phyloP scores from a whole-genome alignment of 768 basidiomycete genomes.

The Auriscalpium orientale region DNA sequence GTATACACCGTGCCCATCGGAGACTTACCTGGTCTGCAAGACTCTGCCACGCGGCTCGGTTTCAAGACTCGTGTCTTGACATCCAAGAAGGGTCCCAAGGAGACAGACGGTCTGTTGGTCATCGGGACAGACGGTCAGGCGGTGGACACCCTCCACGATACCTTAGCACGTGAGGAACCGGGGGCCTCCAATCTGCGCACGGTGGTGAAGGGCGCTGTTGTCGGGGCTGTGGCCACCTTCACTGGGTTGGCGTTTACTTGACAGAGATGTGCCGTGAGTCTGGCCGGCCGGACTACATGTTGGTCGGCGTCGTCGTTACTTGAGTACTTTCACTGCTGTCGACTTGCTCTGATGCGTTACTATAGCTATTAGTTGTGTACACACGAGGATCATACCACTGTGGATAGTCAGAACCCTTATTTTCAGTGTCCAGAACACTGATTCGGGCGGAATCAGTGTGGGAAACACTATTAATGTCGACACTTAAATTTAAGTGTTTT shows the following conservation, averaged over 20 bases:
- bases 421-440: too few relatives aligned
- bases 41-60: conserved; percentile 9
- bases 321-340: too few relatives aligned
- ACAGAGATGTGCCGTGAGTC: neutral
- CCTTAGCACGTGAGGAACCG: conserved; percentile 1
- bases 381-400: too few relatives aligned
- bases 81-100: neutral
- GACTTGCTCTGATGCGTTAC: too few relatives aligned
- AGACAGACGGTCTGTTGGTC: conserved; percentile 9
- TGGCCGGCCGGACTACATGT: neutral
- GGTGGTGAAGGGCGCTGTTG: conserved; percentile 11
- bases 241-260: conserved; percentile 13
- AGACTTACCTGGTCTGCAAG: conserved; percentile 5
- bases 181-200: conserved; percentile 4
- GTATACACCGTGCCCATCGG: conserved; percentile 9
- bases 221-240: conserved; percentile 15
- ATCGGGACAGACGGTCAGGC: conserved; percentile 11
- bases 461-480: too few relatives aligned
- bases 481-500: too few relatives aligned
- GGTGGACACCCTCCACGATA: conserved; percentile 6
- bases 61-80: conserved; percentile 9
- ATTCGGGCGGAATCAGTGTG: too few relatives aligned
- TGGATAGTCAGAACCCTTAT: too few relatives aligned
- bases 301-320: too few relatives aligned
- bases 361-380: too few relatives aligned